A percentile compares a stretch with the other conserved stretches of the same genome.
phyloP scores from a whole-genome alignment of 768 basidiomycete species.

The Pulveroboletus sp. region DNA sequence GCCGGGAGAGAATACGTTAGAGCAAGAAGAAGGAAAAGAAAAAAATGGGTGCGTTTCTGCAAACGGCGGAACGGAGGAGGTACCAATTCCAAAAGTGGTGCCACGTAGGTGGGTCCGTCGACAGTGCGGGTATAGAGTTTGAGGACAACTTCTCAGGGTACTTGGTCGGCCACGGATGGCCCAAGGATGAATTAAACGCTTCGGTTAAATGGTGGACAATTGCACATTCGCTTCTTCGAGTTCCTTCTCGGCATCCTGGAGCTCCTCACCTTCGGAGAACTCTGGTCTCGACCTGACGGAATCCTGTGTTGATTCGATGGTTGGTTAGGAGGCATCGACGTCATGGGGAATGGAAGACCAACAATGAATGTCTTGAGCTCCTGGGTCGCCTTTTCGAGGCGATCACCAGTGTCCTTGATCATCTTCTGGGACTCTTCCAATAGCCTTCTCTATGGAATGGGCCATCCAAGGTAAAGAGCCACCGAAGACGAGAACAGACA shows the following conservation, averaged over 20 bases:
- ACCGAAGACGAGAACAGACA: conserved; percentile 12
- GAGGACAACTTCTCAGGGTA: conserved; percentile 18
- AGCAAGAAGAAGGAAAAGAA: background rate
- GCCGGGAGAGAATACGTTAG: conserved; percentile 5
- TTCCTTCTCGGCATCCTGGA: conserved; percentile 54
- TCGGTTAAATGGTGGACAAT: conserved; percentile 11
- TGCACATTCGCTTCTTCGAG: conserved; percentile 50
- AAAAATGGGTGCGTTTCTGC: conserved; percentile 20
- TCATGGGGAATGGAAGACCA: conserved; percentile 34
- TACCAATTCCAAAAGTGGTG: background rate
- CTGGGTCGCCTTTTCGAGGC: conserved; percentile 56
- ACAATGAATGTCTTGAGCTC: conserved; percentile 69
- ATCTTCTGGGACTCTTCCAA: conserved; percentile 78
- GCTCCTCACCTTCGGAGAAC: conserved; percentile 34
- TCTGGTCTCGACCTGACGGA: conserved; percentile 25
- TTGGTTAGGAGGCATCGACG: conserved; percentile 12
- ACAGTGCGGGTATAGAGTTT: conserved; percentile 16
- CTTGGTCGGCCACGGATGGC: conserved; percentile 6
- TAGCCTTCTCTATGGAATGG: conserved; percentile 48
- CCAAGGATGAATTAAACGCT: conserved; percentile 12
- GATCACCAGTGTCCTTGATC: conserved; percentile 60
- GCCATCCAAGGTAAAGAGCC: conserved; percentile 8
- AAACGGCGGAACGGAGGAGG: conserved; percentile 5
- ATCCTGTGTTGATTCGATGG: conserved; percentile 19
- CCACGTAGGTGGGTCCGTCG: conserved; percentile 2